A percentile compares a stretch with the other conserved stretches of the same genome.
Evolutionary conservation across 2,329 filamentous ascomycete species (phyloP).

Genomic region (Tolypocladium pustulatum): DNA sequence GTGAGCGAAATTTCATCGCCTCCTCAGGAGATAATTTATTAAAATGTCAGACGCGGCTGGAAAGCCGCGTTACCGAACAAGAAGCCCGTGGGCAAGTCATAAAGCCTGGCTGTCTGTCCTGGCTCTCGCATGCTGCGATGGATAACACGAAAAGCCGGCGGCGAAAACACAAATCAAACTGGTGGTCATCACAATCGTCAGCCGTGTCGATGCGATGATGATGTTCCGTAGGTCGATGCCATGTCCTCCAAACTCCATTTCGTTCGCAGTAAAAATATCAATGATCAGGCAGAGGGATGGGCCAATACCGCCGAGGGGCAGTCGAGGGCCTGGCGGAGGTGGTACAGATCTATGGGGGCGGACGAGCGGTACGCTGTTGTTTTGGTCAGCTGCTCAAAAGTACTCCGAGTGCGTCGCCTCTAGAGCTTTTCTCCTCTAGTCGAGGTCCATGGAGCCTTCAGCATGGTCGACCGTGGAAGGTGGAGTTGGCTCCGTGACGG

Average conservation of each 20-base stretch:
- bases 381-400: neutral
- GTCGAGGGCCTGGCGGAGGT: neutral
- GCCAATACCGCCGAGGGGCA: neutral
- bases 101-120: neutral
- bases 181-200: neutral
- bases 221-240: neutral
- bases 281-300: neutral
- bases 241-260: neutral
- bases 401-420: neutral
- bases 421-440: slow-evolving; percentile 12
- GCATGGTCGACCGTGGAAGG: slow-evolving; percentile 28
- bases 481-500: slow-evolving; percentile 27
- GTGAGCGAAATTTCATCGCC: neutral
- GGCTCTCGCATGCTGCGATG: neutral
- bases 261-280: neutral
- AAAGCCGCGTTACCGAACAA: neutral
- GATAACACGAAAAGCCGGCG: neutral
- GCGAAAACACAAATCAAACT: neutral
- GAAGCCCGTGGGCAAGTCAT: neutral
- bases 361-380: neutral
- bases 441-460: slow-evolving; percentile 28
- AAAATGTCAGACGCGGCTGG: neutral
- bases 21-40: neutral
- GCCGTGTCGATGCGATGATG: neutral
- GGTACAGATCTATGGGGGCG: neutral